Evolutionary conservation across 116 monocot genomes (phyloP).

Genomic region (Zostera marina): DNA sequence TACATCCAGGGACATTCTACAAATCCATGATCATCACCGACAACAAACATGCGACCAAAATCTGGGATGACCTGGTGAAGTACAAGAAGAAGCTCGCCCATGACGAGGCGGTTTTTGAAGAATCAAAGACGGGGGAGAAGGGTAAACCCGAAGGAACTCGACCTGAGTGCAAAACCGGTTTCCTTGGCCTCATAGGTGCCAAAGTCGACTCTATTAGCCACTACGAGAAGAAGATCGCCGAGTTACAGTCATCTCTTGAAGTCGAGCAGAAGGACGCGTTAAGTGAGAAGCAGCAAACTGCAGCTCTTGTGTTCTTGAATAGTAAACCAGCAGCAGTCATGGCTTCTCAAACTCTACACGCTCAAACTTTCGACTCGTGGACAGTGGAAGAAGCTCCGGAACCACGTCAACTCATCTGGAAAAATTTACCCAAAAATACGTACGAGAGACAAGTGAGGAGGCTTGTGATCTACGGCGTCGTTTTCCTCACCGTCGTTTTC

Average conservation of each 20-base stretch:
- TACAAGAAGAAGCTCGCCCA: slow-evolving; percentile 70
- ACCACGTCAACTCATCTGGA: slow-evolving; percentile 66
- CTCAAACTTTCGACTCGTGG: slow-evolving; percentile 58
- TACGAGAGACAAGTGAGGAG: slow-evolving; percentile 48
- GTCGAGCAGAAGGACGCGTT: slow-evolving; percentile 59
- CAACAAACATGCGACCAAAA: slow-evolving; percentile 62
- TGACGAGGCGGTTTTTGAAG: slow-evolving; percentile 47
- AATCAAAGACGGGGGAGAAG: slow-evolving; percentile 38
- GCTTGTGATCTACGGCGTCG: slow-evolving; percentile 37
- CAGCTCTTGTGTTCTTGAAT: slow-evolving; percentile 73
- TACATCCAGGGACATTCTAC: slow-evolving; percentile 85
- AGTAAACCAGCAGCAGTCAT: slow-evolving; percentile 49
- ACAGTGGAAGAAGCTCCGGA: slow-evolving; percentile 77
- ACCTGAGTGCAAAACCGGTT: slow-evolving; percentile 55
- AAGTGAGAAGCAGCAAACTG: slow-evolving; percentile 38
- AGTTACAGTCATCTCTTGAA: slow-evolving; percentile 52
- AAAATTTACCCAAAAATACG: slow-evolving; percentile 46
- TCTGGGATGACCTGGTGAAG: slow-evolving; percentile 47
- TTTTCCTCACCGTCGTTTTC: slow-evolving; percentile 68
- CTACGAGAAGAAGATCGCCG: slow-evolving; percentile 68
- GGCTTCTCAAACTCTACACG: slow-evolving; percentile 72
- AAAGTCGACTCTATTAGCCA: slow-evolving; percentile 75
- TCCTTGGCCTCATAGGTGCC: slow-evolving; percentile 60
- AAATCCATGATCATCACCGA: slow-evolving; percentile 71
- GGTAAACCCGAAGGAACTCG: slow-evolving; percentile 54